Base-by-base conservation (phyloP, 2,329 filamentous ascomycete genomes). In the Alternaria metachromatica region DNA sequence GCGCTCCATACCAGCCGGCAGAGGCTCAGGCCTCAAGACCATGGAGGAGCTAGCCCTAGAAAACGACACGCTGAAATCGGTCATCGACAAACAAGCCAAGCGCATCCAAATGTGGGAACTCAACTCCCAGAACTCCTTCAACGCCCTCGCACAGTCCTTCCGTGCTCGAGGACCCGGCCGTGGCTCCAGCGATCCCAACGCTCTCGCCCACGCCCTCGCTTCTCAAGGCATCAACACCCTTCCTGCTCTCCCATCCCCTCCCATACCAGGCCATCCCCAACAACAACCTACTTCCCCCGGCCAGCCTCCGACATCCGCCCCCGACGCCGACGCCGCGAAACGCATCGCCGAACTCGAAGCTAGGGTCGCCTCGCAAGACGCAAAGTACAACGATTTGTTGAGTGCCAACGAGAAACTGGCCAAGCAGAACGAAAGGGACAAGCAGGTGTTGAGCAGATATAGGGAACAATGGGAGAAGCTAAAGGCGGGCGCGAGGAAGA, bases 61-160 rank as follows among this genome's bases (percentile, higher is more conserved):
- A 76, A 99, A 98, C 78, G 87, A 91, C 66, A 92, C 92, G 10
- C 86, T 98, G 55, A 95, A 96, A 73, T 88, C 91, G 61, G 89
- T 94, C 71, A 88, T 97, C 9, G 94, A 98, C 80, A 93, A 93
- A 54, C 87, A 97, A 37, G 92, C 92, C 66, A 92, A 91, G 72
- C 89, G 95, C 1, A 87, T 99, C n/a, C 92, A 96, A 73, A 91
- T 94, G 66, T 99, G 97, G 82, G 95, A 99, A 80, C 90, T 93
- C 43, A 94, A 93, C 72, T 93, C 94, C 0, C 96, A 98, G 80
- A 93, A 90, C 67, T 94, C 92, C 41, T 92, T 91, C 57, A 88
- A 94, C 81, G 93, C 93, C 4, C 86, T 98, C 33, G 92, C 94
- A 13, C 93, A 97, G 78, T 97, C 93, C 70, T 89, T 72, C 82